Evolutionary conservation across 2,329 filamentous ascomycete species (phyloP), one percentile per base, ranked within the genome.

Genomic region (Talaromyces sp.): DNA sequence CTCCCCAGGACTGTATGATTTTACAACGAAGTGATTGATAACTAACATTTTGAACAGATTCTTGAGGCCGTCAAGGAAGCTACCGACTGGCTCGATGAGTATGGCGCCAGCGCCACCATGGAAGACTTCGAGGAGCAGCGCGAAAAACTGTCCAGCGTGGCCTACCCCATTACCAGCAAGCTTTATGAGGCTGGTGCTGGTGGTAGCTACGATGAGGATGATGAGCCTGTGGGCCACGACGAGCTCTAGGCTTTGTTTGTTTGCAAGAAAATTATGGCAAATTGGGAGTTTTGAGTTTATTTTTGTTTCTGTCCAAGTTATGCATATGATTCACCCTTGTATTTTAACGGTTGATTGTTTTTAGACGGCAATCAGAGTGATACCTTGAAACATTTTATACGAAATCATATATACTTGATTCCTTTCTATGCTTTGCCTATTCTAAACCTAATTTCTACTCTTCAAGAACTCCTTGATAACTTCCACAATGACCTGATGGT

Each of bases 71-170:
- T 99, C 80, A 97, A 97, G 89, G 94, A 99, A 82, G 82, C 91
- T 63, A 88, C 87, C 69, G 92, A 97, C 76, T 99, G 94, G 94
- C 87, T 99, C 61, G 92, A 97, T 68, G 91, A 96, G 84, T 95
- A 97, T 79, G 89, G 85, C 65, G 85, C 88, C 65, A 88, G 88
- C 54, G 94, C 94, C 64, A 85, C 82, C 66, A 83, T 91, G 60
- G 93, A 97, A 81, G 94, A 97, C 81, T 97, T 97, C 70, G 92
- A 97, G 78, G 94, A 99, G 85, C 93, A 97, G 83, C 96, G 95
- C 84, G 93, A 99, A 89, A 97, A 97, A 85, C 85, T 99, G 67
- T 95, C 89, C 69, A 89, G 89, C 76, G 89, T 97, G 64, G 94
- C 94, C 56, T 97, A 97, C 81, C 94, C 94, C 67, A 99, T 99